Evolutionary conservation across 1,284 basidiomycete genomes (phyloP).

Genomic region (Xanthoconium separans): DNA sequence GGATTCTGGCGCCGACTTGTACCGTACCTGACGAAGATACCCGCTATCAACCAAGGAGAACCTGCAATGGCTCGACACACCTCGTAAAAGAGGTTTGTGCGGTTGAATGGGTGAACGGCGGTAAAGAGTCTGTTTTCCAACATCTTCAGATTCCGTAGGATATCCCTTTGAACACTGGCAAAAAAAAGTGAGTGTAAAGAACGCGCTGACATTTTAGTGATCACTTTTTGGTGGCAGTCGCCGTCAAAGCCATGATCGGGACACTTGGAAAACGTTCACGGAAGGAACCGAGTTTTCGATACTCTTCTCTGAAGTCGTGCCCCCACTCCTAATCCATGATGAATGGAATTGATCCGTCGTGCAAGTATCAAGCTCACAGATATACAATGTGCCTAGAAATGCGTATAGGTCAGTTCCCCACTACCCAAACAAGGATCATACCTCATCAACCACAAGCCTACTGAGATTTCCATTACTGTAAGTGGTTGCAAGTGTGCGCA

Average conservation of each 20-base stretch:
- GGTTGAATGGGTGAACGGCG: conserved; percentile 77
- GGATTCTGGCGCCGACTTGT: conserved; percentile 50
- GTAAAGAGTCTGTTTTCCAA: conserved; percentile 53
- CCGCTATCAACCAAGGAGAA: neutral
- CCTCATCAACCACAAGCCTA: conserved; percentile 81
- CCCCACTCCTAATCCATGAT: conserved; percentile 73
- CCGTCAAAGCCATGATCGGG: conserved; percentile 84
- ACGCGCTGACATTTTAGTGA: conserved; percentile 7
- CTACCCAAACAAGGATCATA: conserved; percentile 26
- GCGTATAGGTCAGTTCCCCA: conserved; percentile 2
- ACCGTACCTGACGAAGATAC: conserved; percentile 50
- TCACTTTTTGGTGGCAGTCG: conserved; percentile 68
- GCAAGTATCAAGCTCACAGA: conserved; percentile 46
- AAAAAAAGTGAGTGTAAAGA: conserved; percentile 1
- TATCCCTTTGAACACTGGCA: conserved; percentile 70
- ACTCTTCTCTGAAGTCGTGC: conserved; percentile 74
- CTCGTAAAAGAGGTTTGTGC: conserved; percentile 81
- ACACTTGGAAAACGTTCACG: conserved; percentile 65
- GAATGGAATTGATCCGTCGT: neutral
- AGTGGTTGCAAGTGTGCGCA: conserved; percentile 48
- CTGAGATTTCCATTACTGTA: conserved; percentile 59
- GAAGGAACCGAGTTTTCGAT: conserved; percentile 70
- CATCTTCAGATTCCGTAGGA: conserved; percentile 65
- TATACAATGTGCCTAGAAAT: conserved; percentile 75
- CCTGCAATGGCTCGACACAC: conserved; percentile 34